phyloP scores from a whole-genome alignment of 345 rosid genomes.

The Brassica carinata region DNA sequence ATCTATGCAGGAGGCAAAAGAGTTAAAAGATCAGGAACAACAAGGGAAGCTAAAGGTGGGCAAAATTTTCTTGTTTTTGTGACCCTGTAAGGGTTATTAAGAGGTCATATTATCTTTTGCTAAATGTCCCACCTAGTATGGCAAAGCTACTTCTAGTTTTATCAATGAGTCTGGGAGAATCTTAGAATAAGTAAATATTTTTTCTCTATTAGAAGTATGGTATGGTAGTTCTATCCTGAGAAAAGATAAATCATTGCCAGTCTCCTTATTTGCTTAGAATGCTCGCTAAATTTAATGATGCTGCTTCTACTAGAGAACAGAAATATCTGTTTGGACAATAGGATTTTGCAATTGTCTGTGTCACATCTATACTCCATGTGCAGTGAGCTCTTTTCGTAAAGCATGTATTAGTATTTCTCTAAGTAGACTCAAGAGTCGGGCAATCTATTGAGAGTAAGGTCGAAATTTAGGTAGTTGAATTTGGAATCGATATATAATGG shows the following conservation, averaged over 20 bases:
- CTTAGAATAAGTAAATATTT: background rate
- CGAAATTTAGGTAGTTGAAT: background rate
- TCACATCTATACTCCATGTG: slow-evolving; percentile 8
- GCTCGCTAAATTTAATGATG: slow-evolving; percentile 1
- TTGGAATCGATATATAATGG: background rate
- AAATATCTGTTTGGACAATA: background rate
- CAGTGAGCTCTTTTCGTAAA: slow-evolving; percentile 11
- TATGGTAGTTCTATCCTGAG: slow-evolving; percentile 9
- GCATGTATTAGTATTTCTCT: background rate
- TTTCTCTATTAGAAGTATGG: slow-evolving; percentile 10
- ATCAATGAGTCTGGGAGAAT: slow-evolving; percentile 21
- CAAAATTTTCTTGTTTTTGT: background rate
- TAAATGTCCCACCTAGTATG: slow-evolving; percentile 3
- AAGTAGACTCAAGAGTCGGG: background rate
- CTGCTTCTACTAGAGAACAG: slow-evolving; percentile 14
- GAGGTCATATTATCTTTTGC: slow-evolving; percentile 2
- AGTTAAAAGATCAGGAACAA: slow-evolving; percentile 76
- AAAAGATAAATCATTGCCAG: slow-evolving; percentile 6
- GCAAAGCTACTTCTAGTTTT: slow-evolving; percentile 18
- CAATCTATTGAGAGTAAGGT: slow-evolving; percentile 8
- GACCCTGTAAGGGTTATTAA: background rate
- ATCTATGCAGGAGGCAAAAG: slow-evolving; percentile 78
- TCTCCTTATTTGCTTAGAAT: slow-evolving; percentile 13
- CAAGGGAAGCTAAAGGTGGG: slow-evolving; percentile 93
- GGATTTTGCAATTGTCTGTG: slow-evolving; percentile 4